A percentile compares a stretch with the other conserved stretches of the same genome.
Evolutionary conservation across 2,329 filamentous ascomycete species (phyloP).

Genomic region (Hymenoscyphus salicellus): DNA sequence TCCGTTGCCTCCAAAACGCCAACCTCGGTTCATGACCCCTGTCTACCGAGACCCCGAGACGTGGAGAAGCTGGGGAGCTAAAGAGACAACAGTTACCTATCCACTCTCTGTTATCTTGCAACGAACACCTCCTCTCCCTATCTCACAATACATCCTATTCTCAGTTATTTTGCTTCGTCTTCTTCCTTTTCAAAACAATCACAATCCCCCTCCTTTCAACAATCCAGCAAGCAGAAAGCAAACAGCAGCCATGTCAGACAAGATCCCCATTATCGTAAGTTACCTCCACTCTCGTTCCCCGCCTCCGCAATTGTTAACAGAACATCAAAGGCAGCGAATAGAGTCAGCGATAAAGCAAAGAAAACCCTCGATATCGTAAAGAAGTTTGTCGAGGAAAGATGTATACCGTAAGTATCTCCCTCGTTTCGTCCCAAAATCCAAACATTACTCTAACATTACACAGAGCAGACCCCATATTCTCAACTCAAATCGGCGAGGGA

Average conservation of each 20-base stretch:
- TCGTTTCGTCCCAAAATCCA: background rate
- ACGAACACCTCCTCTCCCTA: background rate
- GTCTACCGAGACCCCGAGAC: background rate
- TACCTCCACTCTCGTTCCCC: slow-evolving; percentile 4
- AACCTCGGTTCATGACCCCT: slow-evolving; percentile 1
- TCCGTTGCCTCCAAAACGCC: background rate
- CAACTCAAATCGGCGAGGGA: slow-evolving; percentile 73
- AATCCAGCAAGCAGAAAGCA: background rate
- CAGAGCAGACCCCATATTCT: slow-evolving; percentile 74
- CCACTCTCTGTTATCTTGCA: background rate
- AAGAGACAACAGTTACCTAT: background rate
- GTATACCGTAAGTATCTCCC: slow-evolving; percentile 60
- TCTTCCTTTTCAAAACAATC: background rate
- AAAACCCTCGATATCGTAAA: slow-evolving; percentile 83
- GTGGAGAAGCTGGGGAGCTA: slow-evolving; percentile 4
- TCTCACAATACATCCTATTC: background rate
- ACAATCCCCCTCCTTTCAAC: no score
- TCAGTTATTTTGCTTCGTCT: background rate
- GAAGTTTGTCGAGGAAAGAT: slow-evolving; percentile 97
- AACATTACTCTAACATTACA: slow-evolving; percentile 21
- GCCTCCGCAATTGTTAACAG: slow-evolving; percentile 16
- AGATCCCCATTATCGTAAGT: slow-evolving; percentile 48
- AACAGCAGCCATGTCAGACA: slow-evolving; percentile 41
- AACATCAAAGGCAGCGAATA: slow-evolving; percentile 28
- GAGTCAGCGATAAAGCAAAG: slow-evolving; percentile 80